Evolutionary conservation across 2,329 filamentous ascomycete genomes (phyloP).

Genomic region (Corniculantispora saksenae): DNA sequence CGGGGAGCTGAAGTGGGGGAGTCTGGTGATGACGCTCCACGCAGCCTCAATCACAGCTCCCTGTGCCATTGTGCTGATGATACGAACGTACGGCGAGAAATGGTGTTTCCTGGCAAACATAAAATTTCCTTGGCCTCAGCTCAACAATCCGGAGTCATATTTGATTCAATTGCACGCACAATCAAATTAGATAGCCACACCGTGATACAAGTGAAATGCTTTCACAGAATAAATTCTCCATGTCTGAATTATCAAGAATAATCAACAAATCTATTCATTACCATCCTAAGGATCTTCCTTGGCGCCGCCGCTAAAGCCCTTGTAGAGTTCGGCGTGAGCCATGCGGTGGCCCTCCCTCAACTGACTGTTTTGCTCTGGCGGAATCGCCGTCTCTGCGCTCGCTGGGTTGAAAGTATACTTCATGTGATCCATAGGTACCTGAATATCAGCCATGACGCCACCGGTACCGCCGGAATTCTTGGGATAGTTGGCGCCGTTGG

Average conservation of each 20-base stretch:
- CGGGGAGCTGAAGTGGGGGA: neutral
- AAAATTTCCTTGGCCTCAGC: no score
- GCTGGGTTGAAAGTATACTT: constrained; percentile 8
- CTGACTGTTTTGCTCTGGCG: constrained; percentile 10
- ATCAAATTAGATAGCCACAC: no score
- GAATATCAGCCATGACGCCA: neutral
- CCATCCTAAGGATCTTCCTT: neutral
- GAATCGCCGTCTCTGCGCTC: neutral
- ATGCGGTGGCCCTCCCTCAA: constrained; percentile 14
- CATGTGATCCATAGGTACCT: constrained; percentile 13
- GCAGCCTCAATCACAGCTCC: no score
- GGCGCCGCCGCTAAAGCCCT: neutral
- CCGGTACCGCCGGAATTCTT: constrained; percentile 1
- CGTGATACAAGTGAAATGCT: no score
- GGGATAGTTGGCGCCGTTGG: constrained; percentile 4
- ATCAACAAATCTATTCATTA: neutral
- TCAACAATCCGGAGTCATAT: no score
- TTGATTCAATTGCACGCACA: no score
- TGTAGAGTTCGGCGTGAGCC: constrained; percentile 9
- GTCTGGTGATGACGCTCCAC: no score
- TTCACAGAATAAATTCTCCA: no score
- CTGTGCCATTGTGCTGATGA: no score
- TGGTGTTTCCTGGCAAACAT: no score
- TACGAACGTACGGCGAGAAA: no score
- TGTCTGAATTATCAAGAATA: no score